Conservation (phyloP, 306 rosid genomes). For the Gastrolobium bilobum region DNA sequence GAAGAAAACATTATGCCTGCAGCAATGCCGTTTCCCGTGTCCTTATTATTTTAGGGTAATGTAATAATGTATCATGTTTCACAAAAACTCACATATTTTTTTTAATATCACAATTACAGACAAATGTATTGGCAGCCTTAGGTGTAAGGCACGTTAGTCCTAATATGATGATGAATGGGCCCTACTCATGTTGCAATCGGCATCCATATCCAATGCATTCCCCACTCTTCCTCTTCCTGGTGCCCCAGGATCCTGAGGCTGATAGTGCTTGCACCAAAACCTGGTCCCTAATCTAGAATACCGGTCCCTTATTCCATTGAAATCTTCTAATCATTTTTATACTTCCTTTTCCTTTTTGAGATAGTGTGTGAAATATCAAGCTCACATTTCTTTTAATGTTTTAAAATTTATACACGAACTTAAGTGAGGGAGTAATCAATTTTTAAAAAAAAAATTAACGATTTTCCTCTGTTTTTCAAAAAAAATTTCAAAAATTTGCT, state of each 20-base stretch:
- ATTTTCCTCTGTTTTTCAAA: too few species aligned
- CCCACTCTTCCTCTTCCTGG: background rate
- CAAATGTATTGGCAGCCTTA: slow-evolving; percentile 33
- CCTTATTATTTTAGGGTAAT: slow-evolving; percentile 7
- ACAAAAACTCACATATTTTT: background rate
- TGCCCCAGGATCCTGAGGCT: background rate
- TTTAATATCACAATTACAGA: background rate
- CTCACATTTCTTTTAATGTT: background rate
- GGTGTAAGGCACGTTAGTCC: slow-evolving; percentile 38
- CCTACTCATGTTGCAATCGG: slow-evolving; percentile 12
- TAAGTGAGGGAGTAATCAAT: background rate
- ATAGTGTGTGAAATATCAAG: background rate
- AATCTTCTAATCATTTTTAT: background rate
- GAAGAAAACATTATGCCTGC: slow-evolving; percentile 23
- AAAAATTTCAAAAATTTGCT: too few species aligned
- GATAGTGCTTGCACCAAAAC: background rate
- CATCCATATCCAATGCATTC: slow-evolving; percentile 23
- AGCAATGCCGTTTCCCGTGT: background rate
- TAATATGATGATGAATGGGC: slow-evolving; percentile 24
- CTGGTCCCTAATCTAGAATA: slow-evolving; percentile 19
- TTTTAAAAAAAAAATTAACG: too few species aligned
- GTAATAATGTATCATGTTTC: background rate
- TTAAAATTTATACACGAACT: background rate
- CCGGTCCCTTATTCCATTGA: background rate
- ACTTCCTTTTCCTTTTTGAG: background rate